phyloP scores from a whole-genome alignment of 2,329 filamentous ascomycete species.

The Didymellaceae sp. region DNA sequence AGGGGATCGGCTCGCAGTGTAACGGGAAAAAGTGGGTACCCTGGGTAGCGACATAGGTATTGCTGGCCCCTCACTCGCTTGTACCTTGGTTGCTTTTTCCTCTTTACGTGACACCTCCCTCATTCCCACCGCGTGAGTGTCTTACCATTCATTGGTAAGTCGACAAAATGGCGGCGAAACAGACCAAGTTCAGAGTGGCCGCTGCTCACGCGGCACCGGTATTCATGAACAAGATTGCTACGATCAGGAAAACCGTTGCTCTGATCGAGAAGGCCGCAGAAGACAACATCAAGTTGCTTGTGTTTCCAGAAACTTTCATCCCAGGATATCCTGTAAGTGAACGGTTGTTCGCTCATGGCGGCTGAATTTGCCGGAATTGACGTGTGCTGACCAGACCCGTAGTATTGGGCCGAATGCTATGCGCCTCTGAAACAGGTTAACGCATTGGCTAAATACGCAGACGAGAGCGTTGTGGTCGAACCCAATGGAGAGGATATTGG shows the following conservation, averaged over 20 bases:
- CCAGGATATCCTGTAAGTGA: conserved; percentile 45
- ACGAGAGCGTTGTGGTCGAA: conserved; percentile 47
- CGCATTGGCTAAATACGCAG: conserved; percentile 43
- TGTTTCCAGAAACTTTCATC: conserved; percentile 48
- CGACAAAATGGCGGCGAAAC: conserved; percentile 26
- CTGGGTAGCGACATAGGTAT: not conserved
- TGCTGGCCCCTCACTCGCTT: conserved; percentile 2
- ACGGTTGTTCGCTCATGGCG: not conserved
- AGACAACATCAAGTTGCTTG: conserved; percentile 41
- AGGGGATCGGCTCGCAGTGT: conserved; percentile 7
- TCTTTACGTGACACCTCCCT: conserved; percentile 3
- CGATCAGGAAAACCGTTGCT: conserved; percentile 40
- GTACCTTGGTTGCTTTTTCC: not conserved
- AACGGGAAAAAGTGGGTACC: conserved; percentile 1
- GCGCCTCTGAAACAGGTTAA: conserved; percentile 44
- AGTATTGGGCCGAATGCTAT: conserved; percentile 49
- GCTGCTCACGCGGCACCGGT: conserved; percentile 47
- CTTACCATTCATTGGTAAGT: not conserved
- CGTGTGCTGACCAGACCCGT: conserved; percentile 17
- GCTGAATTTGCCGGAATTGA: conserved; percentile 1
- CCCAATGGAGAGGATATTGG: conserved; percentile 39
- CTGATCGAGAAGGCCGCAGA: conserved; percentile 45
- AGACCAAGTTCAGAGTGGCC: conserved; percentile 44
- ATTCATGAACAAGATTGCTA: conserved; percentile 48
- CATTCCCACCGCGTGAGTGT: not conserved